Percentiles rank a stretch among this genome's conserved stretches.
Evolutionary conservation across 2,329 filamentous ascomycete species (phyloP).

Genomic region (Leptographium procerum): DNA sequence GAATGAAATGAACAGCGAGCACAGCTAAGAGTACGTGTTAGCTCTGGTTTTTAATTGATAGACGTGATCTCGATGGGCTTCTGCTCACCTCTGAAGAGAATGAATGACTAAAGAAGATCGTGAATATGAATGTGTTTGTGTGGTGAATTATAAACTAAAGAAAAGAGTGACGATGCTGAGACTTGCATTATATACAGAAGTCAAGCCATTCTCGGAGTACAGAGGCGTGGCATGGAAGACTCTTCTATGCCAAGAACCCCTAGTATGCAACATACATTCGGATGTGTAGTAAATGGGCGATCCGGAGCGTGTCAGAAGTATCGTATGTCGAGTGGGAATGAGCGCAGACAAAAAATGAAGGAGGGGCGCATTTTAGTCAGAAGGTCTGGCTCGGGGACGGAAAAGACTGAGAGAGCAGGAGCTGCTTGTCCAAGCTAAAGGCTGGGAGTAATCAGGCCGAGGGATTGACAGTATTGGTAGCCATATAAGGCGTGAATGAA

Average conservation of each 20-base stretch:
- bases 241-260: conserved; percentile 19
- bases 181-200: conserved; percentile 26
- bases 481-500: too few relatives aligned
- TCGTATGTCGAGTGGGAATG: conserved; percentile 19
- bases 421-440: background rate
- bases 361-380: conserved; percentile 1
- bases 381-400: background rate
- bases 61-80: background rate
- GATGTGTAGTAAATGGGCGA: conserved; percentile 24
- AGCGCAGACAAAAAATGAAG: background rate
- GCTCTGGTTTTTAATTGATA: background rate
- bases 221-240: conserved; percentile 15
- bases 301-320: conserved; percentile 29
- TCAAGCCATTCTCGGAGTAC: background rate
- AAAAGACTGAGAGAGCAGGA: background rate
- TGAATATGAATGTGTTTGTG: conserved; percentile 19
- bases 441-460: too few relatives aligned
- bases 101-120: conserved; percentile 29
- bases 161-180: conserved; percentile 3
- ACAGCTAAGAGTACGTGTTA: conserved; percentile 25
- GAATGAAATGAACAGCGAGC: conserved; percentile 35
- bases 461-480: background rate
- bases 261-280: conserved; percentile 20
- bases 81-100: conserved; percentile 31
- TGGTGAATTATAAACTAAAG: conserved; percentile 24